A percentile compares a stretch with the other conserved stretches of the same genome.
These are phyloP conservation scores for Bifiguratus adelaidae DNA, from an alignment of 192 early-diverging fungal genomes.

Conservation along the genomic window DNA sequence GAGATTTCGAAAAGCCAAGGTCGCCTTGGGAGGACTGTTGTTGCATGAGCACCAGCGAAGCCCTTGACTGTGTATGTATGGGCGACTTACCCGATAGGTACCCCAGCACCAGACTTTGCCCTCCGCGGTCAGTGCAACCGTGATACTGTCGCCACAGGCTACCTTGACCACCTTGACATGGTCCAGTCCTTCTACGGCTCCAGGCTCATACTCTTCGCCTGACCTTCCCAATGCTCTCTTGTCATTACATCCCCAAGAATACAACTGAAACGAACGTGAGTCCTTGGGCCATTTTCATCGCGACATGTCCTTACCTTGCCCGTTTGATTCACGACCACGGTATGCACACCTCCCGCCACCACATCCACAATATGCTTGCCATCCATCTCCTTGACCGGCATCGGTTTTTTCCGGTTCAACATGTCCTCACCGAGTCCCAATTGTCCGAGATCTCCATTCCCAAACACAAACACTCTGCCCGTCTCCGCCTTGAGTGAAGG, in stretches of 20 bases:
- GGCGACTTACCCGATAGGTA: constrained; percentile 49
- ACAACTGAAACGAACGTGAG: constrained; percentile 36
- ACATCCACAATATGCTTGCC: constrained; percentile 70
- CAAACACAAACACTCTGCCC: constrained; percentile 73
- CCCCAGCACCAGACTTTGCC: constrained; percentile 86
- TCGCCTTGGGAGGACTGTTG: constrained; percentile 68
- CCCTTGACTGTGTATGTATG: neutral
- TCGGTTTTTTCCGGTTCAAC: constrained; percentile 70
- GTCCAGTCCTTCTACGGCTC: constrained; percentile 60
- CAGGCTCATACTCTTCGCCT: constrained; percentile 60
- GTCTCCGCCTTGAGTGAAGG: constrained; percentile 10
- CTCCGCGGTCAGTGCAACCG: constrained; percentile 63
- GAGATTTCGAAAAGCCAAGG: constrained; percentile 66
- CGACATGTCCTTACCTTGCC: constrained; percentile 47
- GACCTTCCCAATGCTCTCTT: constrained; percentile 71
- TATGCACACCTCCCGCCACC: constrained; percentile 81
- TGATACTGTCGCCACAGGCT: constrained; percentile 76
- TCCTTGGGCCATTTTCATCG: neutral
- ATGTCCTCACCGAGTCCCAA: constrained; percentile 82
- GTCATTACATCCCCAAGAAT: constrained; percentile 96
- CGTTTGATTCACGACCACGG: constrained; percentile 57
- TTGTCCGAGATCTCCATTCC: constrained; percentile 84
- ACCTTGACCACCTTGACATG: constrained; percentile 59
- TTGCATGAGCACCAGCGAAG: neutral
- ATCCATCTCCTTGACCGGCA: constrained; percentile 48